Evolutionary conservation across 805 yeast genomes (phyloP).

Genomic region (Cyberlindnera suaveolens): DNA sequence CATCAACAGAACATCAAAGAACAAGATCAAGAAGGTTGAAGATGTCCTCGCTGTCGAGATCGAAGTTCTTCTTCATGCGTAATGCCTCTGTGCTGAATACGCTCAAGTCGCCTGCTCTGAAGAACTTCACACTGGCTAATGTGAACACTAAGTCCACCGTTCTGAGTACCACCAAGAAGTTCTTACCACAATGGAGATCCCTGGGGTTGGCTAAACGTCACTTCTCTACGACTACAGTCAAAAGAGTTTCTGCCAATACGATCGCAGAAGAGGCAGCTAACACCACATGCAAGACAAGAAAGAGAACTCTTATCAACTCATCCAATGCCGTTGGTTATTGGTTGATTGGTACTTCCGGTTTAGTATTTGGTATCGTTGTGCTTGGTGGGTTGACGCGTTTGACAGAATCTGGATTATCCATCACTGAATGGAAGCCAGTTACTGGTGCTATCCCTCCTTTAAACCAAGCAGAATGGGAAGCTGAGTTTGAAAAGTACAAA

Average conservation of each 20-base stretch:
- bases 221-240: not conserved
- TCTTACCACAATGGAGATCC: conserved; percentile 3
- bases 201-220: not conserved
- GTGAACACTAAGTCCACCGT: conserved; percentile 4
- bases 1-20: not conserved
- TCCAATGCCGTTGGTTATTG: conserved; percentile 73
- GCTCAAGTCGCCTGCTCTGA: conserved; percentile 13
- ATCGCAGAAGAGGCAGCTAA: not conserved
- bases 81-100: conserved; percentile 42
- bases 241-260: not conserved
- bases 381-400: conserved; percentile 93
- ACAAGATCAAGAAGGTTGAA: conserved; percentile 3
- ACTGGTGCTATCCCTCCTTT: conserved; percentile 93
- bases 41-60: conserved; percentile 33
- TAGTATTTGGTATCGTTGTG: conserved; percentile 94
- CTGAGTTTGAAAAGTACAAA: conserved; percentile 74
- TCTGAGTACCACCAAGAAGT: conserved; percentile 1
- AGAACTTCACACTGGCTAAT: conserved; percentile 13
- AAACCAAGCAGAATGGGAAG: conserved; percentile 75
- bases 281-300: conserved; percentile 6
- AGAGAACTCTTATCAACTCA: conserved; percentile 17
- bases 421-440: conserved; percentile 98
- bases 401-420: conserved; percentile 92
- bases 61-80: conserved; percentile 53
- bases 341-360: conserved; percentile 78